Evolutionary conservation across 1,284 basidiomycete genomes (phyloP).

Genomic region (Vanrija sp.): DNA sequence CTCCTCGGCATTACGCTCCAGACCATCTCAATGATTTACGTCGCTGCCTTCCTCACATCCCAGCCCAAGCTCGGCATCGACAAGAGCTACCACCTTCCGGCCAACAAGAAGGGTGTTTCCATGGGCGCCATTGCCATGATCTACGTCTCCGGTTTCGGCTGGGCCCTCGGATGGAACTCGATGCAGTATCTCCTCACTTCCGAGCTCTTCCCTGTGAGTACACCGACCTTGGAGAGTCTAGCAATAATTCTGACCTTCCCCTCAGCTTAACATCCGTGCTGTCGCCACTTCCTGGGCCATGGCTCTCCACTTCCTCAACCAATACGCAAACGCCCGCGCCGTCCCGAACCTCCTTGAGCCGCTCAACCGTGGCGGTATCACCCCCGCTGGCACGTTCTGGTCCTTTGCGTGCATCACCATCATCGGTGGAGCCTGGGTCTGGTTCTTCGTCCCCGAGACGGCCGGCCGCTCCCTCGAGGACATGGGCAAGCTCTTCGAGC

Average conservation of each 20-base stretch:
- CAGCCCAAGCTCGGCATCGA: conserved; percentile 2
- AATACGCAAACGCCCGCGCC: conserved; percentile 10
- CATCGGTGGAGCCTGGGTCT: conserved; percentile 20
- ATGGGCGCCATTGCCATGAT: conserved; percentile 9
- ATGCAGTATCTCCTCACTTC: conserved; percentile 11
- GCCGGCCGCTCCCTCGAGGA: conserved; percentile 17
- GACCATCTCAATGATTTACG: conserved; percentile 9
- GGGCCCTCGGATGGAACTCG: conserved; percentile 4
- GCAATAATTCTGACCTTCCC: too few relatives aligned
- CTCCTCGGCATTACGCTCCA: conserved; percentile 9
- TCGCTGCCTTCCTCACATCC: conserved; percentile 7
- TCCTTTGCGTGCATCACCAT: conserved; percentile 26
- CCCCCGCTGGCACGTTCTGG: conserved; percentile 23
- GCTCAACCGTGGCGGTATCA: conserved; percentile 1
- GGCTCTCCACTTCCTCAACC: conserved; percentile 9
- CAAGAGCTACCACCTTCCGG: conserved; percentile 3
- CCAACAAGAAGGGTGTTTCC: not conserved
- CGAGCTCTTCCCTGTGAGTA: conserved; percentile 8
- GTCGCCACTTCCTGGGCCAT: conserved; percentile 4
- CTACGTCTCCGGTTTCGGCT: conserved; percentile 11
- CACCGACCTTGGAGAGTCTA: too few relatives aligned
- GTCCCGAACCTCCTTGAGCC: conserved; percentile 12
- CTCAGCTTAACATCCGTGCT: conserved; percentile 3
- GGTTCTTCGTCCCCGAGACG: conserved; percentile 30
- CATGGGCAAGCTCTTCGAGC: conserved; percentile 18